Evolutionary conservation across 1,284 basidiomycete species (phyloP).

Genomic region (Tranzscheliella williamsii): DNA sequence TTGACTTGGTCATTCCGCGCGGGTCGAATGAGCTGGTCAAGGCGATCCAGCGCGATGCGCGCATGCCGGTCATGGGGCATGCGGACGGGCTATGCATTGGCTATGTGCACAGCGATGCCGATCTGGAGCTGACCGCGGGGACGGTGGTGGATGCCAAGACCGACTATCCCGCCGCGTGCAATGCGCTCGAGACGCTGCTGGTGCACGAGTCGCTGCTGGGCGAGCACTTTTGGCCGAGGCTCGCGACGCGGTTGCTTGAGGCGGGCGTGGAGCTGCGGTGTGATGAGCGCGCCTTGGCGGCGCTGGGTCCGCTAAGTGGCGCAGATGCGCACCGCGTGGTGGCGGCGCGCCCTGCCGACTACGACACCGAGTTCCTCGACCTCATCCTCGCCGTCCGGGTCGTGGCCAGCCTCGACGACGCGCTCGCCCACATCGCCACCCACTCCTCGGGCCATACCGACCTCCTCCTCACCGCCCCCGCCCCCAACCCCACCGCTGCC

Average conservation of each 20-base stretch:
- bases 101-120: slow-evolving; percentile 82
- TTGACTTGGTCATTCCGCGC: slow-evolving; percentile 94
- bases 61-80: slow-evolving; percentile 98
- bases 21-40: slow-evolving; percentile 89
- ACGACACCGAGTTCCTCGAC: slow-evolving; percentile 77
- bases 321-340: slow-evolving; percentile 31
- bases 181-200: slow-evolving; percentile 86
- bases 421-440: slow-evolving; percentile 85
- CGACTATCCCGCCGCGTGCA: slow-evolving; percentile 95
- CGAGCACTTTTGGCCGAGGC: slow-evolving; percentile 71
- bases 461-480: slow-evolving; percentile 68
- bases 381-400: slow-evolving; percentile 70
- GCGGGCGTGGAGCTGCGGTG: slow-evolving; percentile 78
- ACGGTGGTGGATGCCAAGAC: slow-evolving; percentile 91
- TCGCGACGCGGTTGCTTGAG: slow-evolving; percentile 73
- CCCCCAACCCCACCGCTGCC: slow-evolving; percentile 64
- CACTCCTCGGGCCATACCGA: slow-evolving; percentile 97
- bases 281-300: slow-evolving; percentile 65
- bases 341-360: slow-evolving; percentile 66
- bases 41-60: slow-evolving; percentile 83
- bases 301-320: not conserved
- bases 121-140: slow-evolving; percentile 75
- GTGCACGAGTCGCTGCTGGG: slow-evolving; percentile 69
- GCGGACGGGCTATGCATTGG: slow-evolving; percentile 92
- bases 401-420: slow-evolving; percentile 72